Evolutionary conservation across 1,284 basidiomycete species (phyloP).

Genomic region (Paramarasmius palmivorus): DNA sequence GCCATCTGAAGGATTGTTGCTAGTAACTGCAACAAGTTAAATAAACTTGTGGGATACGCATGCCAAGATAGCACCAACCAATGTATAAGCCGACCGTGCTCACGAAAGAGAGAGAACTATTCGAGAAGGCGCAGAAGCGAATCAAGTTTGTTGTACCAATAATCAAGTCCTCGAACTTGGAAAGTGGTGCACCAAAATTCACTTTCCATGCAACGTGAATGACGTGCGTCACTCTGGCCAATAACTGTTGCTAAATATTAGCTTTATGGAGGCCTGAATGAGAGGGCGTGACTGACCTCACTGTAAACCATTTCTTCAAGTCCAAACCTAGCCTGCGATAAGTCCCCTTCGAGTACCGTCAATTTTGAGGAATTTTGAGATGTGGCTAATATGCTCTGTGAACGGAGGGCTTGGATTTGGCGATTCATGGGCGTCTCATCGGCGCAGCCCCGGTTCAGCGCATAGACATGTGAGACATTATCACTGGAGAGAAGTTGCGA

Average conservation of each 20-base stretch:
- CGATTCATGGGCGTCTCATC: no score
- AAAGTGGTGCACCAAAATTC: constrained; percentile 6
- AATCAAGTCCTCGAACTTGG: constrained; percentile 11
- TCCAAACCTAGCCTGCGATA: no score
- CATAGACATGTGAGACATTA: background rate
- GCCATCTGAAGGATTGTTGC: no score
- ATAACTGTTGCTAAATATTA: constrained; percentile 7
- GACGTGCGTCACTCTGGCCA: constrained; percentile 9
- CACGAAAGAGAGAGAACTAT: constrained; percentile 10
- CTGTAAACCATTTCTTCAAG: no score
- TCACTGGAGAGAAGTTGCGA: background rate
- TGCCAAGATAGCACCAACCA: no score
- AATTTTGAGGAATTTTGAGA: constrained; percentile 2
- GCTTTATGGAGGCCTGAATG: background rate
- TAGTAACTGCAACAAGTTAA: no score
- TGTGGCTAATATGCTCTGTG: background rate
- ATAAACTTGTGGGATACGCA: no score
- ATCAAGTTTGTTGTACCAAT: constrained; percentile 4
- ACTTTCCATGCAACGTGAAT: constrained; percentile 17
- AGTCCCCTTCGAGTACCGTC: constrained; percentile 1
- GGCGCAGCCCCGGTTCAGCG: no score
- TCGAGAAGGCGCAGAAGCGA: constrained; percentile 6
- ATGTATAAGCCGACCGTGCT: constrained; percentile 12
- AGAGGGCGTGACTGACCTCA: no score
- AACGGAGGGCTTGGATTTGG: background rate